Percentiles rank a stretch among this genome's conserved stretches.
These are phyloP conservation scores for Metahyphopichia silvanorum DNA, from an alignment of 805 yeast genomes.

Conservation along the genomic window DNA sequence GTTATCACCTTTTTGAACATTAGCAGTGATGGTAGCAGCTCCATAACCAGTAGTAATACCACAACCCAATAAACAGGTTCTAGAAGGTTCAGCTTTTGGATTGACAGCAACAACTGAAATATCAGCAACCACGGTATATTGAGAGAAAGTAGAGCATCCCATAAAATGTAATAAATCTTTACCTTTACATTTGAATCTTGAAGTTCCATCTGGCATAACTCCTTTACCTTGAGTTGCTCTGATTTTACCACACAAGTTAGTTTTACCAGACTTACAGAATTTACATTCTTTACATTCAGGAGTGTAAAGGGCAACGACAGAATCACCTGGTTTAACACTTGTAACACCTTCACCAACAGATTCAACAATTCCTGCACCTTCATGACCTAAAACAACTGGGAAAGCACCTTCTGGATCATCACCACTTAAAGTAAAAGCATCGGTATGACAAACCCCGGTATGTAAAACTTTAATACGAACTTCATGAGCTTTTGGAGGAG, in stretches of 20 bases:
- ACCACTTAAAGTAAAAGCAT: conserved; percentile 94
- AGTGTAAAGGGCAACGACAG: conserved; percentile 90
- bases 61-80: conserved; percentile 92
- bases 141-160: conserved; percentile 98
- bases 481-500: conserved; percentile 95
- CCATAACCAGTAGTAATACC: conserved; percentile 99
- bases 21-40: conserved; percentile 92
- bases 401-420: conserved; percentile 94
- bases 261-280: conserved; percentile 91
- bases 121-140: conserved; percentile 97
- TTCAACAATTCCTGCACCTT: conserved; percentile 97
- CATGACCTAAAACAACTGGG: conserved; percentile 94
- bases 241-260: conserved; percentile 92
- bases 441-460: conserved; percentile 98
- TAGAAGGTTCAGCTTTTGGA: conserved; percentile 77
- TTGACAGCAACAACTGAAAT: conserved; percentile 93
- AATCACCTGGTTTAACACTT: conserved; percentile 87
- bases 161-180: conserved; percentile 84
- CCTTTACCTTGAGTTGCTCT: conserved; percentile 98
- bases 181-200: conserved; percentile 85
- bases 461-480: conserved; percentile 84
- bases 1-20: conserved; percentile 85
- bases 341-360: conserved; percentile 93
- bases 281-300: conserved; percentile 96
- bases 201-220: conserved; percentile 97